phyloP scores from a whole-genome alignment of 352 stramenopile species.

The Pythium sukuiense region DNA sequence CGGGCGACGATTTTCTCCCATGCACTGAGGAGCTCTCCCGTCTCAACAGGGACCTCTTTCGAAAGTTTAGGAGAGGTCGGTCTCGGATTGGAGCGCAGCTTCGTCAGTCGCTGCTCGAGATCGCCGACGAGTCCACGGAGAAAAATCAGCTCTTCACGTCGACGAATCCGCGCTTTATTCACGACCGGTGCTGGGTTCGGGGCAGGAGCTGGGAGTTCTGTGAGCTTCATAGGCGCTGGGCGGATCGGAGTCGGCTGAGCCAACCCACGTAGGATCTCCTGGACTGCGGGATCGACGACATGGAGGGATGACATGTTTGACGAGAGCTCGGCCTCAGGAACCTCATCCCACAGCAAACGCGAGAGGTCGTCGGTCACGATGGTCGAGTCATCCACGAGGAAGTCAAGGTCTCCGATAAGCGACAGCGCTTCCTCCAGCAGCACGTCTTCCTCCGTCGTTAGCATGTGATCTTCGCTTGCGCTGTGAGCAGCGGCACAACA shows the following conservation, averaged over 20 bases:
- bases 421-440: slow-evolving; percentile 15
- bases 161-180: background rate
- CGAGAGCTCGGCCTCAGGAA: too few species aligned
- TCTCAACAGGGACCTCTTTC: too few species aligned
- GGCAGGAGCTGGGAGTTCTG: too few species aligned
- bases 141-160: slow-evolving; percentile 18
- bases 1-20: slow-evolving; percentile 15
- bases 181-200: background rate
- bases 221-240: too few species aligned
- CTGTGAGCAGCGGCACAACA: too few species aligned
- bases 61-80: background rate
- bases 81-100: background rate
- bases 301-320: too few species aligned
- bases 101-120: slow-evolving; percentile 2
- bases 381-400: background rate
- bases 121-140: slow-evolving; percentile 4
- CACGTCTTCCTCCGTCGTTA: background rate
- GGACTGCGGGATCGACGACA: too few species aligned
- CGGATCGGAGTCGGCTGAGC: too few species aligned
- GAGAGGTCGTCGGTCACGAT: background rate
- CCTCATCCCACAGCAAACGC: too few species aligned
- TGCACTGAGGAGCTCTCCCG: slow-evolving; percentile 4
- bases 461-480: too few species aligned
- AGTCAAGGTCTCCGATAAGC: slow-evolving; percentile 15
- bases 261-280: too few species aligned